Conservation (phyloP, 2,329 filamentous ascomycete species). For the Colletotrichum sp. region DNA sequence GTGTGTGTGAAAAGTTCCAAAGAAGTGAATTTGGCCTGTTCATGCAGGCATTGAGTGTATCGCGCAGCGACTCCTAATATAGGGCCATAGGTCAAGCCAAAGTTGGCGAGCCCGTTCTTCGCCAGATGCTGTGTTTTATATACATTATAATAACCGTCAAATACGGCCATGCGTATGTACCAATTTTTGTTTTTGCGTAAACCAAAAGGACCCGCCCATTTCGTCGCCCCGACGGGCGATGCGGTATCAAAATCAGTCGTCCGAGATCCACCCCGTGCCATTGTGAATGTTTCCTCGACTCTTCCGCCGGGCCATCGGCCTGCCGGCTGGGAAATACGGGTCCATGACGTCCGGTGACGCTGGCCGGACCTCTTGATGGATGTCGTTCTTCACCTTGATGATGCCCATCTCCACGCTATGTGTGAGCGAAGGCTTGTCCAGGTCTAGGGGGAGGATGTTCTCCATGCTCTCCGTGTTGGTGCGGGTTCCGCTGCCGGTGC, state of each 20-base stretch:
- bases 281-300: background rate
- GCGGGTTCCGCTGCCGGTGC: background rate
- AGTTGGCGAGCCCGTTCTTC: background rate
- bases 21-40: background rate
- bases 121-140: background rate
- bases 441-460: constrained; percentile 9
- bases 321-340: constrained; percentile 11
- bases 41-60: background rate
- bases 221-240: background rate
- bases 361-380: background rate
- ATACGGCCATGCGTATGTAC: background rate
- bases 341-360: constrained; percentile 9
- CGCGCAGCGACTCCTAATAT: background rate
- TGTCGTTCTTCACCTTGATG: constrained; percentile 10
- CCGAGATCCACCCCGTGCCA: constrained; percentile 9
- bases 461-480: constrained; percentile 9
- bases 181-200: background rate
- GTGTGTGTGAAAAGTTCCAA: background rate
- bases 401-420: constrained; percentile 19
- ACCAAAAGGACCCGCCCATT: background rate
- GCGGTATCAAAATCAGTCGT: background rate
- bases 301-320: constrained; percentile 3
- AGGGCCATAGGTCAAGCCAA: background rate
- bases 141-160: constrained; percentile 5
- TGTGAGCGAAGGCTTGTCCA: constrained; percentile 3